Percentiles rank a stretch among this genome's conserved stretches.
Conservation (phyloP, 192 early-diverging fungal genomes). For the Polychytrium aggregatum region DNA sequence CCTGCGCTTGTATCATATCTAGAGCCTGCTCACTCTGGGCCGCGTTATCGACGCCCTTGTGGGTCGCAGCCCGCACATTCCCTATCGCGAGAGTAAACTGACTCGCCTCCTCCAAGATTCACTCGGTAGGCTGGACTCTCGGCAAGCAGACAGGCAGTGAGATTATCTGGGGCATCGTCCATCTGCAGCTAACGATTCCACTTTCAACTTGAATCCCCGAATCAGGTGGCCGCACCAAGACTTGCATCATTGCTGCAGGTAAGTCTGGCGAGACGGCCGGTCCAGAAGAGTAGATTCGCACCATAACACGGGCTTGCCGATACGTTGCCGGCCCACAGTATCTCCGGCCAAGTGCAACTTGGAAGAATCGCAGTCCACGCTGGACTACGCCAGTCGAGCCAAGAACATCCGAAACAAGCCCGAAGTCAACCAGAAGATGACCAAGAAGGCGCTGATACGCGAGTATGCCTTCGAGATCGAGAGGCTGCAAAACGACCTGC, state of each 20-base stretch:
- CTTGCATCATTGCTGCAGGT: constrained; percentile 88
- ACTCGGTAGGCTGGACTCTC: constrained; percentile 60
- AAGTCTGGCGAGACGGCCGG: neutral
- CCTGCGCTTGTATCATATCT: constrained; percentile 40
- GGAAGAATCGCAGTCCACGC: constrained; percentile 82
- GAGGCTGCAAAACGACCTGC: constrained; percentile 64
- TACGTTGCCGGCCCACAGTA: constrained; percentile 27
- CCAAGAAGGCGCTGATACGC: constrained; percentile 67
- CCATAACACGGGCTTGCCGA: too few relatives aligned
- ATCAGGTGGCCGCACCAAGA: constrained; percentile 69
- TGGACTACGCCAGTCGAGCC: constrained; percentile 68
- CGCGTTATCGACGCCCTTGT: constrained; percentile 94
- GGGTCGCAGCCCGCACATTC: constrained; percentile 66
- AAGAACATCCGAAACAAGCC: constrained; percentile 48
- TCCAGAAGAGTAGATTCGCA: too few relatives aligned
- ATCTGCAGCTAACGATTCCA: too few relatives aligned
- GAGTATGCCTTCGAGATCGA: constrained; percentile 75
- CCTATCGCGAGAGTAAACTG: constrained; percentile 92
- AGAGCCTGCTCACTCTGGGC: constrained; percentile 83
- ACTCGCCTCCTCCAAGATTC: constrained; percentile 88
- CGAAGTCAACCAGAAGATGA: constrained; percentile 57
- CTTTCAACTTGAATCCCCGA: too few relatives aligned
- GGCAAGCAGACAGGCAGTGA: too few relatives aligned
- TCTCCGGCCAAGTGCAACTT: constrained; percentile 71
- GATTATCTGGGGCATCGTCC: too few relatives aligned